Evolutionary conservation across 768 basidiomycete species (phyloP), one percentile per base, ranked within the genome.

Genomic region (Suillus sp.): DNA sequence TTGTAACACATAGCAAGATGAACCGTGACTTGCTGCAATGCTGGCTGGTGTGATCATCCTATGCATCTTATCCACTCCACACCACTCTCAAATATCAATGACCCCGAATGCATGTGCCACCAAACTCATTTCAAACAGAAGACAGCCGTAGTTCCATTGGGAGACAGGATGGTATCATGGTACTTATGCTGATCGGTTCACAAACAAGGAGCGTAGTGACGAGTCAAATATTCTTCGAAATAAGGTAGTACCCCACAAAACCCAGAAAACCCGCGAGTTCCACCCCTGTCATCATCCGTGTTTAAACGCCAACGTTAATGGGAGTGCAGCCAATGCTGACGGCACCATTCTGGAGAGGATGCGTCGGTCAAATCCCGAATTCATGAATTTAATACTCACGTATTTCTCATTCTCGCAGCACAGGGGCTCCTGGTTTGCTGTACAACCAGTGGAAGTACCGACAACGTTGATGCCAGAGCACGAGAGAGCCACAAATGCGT

Each of bases 381-480:
- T 42, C 14, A 6, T 43, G 16, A 4, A 16, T 20, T 25, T 25
- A 6, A 18, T 42, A 53, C 60, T 60, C 42, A 60, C 60, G 60
- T 48, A 60, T 42, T 54, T 45, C 8, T 60, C 32, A 34, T 60
- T n/a, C 32, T 42, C 30, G 18, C 60, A 60, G 60, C 60, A 60
- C 16, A 60, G 9, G 16, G 60, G 60, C 47, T 53, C n/a, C 25
- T 60, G 47, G 60, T 51, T 60, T 16, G 4, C 40, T 4, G 8
- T 13, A 14, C 47, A 48, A 8, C 60, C 60, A 10, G 4, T 7
- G 10, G 27, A 27, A 51, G 43, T 37, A 20, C 59, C 59, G 35
- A 60, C 47, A n/a, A 20, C 47, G 30, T 27, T 27, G 27, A 60
- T 51, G 14, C 27, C 27, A 35, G 59, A 55, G 59, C 59, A 60